phyloP scores from a whole-genome alignment of 2,329 filamentous ascomycete genomes.

The Fusarium sp. region DNA sequence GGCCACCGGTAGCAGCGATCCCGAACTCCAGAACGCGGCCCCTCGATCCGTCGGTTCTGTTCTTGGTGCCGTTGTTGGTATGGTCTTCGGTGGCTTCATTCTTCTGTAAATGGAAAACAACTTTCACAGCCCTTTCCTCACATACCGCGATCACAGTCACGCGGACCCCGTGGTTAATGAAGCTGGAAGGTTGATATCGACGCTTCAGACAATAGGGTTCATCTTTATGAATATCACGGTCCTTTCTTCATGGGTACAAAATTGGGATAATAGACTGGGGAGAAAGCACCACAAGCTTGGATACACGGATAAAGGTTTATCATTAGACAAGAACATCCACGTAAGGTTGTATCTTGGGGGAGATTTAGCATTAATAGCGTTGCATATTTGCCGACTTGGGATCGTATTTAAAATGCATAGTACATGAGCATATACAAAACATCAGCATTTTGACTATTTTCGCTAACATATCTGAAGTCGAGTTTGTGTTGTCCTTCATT shows the following conservation, averaged over 20 bases:
- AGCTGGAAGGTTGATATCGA: neutral
- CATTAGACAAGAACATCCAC: constrained; percentile 38
- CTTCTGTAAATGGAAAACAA: constrained; percentile 42
- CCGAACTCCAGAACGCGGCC: constrained; percentile 56
- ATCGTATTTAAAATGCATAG: constrained; percentile 41
- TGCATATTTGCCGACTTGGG: constrained; percentile 36
- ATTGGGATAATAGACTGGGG: constrained; percentile 43
- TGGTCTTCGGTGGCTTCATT: constrained; percentile 48
- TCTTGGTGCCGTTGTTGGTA: constrained; percentile 47
- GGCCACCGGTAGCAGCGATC: constrained; percentile 46
- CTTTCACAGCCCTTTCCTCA: neutral
- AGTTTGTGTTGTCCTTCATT: neutral
- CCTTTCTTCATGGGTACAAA: constrained; percentile 41
- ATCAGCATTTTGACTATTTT: constrained; percentile 14
- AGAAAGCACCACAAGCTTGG: constrained; percentile 37
- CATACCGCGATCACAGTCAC: constrained; percentile 2
- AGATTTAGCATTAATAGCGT: constrained; percentile 38
- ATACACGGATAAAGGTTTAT: constrained; percentile 32
- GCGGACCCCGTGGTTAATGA: constrained; percentile 12
- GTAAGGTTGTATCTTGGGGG: constrained; percentile 28
- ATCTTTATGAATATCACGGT: constrained; percentile 46
- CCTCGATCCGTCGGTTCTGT: constrained; percentile 40
- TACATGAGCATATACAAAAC: constrained; percentile 37
- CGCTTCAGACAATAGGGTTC: constrained; percentile 27
- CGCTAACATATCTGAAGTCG: neutral